Evolutionary conservation across 2,329 filamentous ascomycete species (phyloP), one percentile per base, ranked within the genome.

Genomic region (Pyricularia grisea): DNA sequence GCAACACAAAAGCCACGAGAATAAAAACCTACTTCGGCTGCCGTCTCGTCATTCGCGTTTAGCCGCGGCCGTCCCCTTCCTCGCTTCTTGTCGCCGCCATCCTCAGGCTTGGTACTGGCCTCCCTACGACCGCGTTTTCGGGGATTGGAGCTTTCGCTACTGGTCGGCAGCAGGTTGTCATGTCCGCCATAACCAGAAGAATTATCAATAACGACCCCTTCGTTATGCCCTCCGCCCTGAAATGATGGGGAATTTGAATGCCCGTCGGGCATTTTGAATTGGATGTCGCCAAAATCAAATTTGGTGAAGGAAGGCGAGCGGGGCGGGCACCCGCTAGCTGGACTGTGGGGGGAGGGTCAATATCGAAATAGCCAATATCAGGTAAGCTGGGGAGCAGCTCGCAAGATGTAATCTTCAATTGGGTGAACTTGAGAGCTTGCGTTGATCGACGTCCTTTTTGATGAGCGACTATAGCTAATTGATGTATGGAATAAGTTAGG

Each of bases 11-110:
- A 60, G n/a, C n/a, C 58, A 6, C 1, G 10, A n/a, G 2, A 61
- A 14, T 60, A 27, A 27, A 27, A 23, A 88, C 90, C 85, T 79
- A 93, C 92, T 81, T 94, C 92, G 68, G 87, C 88, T 71, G 91
- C 88, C 28, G 90, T 93, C 78, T 92, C 88, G 78, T 94, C 91
- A 71, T 88, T 88, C n/a, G 88, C 87, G 73, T 94, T 89, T 20
- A 95, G 83, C 67, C 92, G 83, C 6, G 92, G 92, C 69, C 92
- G 85, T 9, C 92, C 92, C 75, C 92, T 84, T 23, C 87, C 82
- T 73, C 90, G 87, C 76, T 87, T 89, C 73, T 82, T 83, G 66
- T 82, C 80, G 1, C 27, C 68, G 1, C 71, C 74, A 20, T 75
- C 74, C 1, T 77, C 76, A 17, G 72, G 73, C n/a, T 69, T 67